Evolutionary conservation across 148 eudicot genomes (phyloP), one percentile per base, ranked within the genome.

Genomic region (Spergularia bocconei): DNA sequence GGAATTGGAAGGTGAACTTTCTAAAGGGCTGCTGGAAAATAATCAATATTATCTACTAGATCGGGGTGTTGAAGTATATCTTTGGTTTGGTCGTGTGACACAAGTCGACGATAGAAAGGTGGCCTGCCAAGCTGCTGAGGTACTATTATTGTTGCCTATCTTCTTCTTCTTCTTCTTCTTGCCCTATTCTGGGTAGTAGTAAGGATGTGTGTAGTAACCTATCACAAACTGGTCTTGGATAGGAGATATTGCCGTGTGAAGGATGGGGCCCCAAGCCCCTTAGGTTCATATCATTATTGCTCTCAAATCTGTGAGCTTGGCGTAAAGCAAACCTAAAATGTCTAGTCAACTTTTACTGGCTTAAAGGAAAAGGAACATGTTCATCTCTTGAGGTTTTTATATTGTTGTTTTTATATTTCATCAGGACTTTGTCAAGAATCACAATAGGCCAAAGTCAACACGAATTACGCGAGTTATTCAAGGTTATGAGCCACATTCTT

Each of bases 61-160:
- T 84, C 87, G 99, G 83, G 99, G 99, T 47, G 84, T 86, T 55
- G 97, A 96, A 89, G 82, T 96, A 67, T 96, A 89, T 83, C 67
- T 96, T 74, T 96, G 99, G 99, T 84, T 92, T 78, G 99, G 99
- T 73, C 97, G 99, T 78, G 83, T 86, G 54, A 96, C 99, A 69
- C 98, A 91, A 86, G 84, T 96, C 69, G 97, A 91, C 67, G 98
- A 96, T 59, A 86, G 98, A 76, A 92, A 96, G 83, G 83, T 89
- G 78, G 97, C 99, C 62, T 82, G 80, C 69, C 87, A 77, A 84
- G 88, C 91, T 81, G 95, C 89, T 72, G 99, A 96, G 97, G 99
- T 96, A 81, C 70, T 69, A 44, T 75, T 61, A 11, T 59, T 69
- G 39, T 55, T 29, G 36, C 36, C 2, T 29, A 29, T 29, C 36